Evolutionary conservation across 2,329 filamentous ascomycete species (phyloP), one percentile per base, ranked within the genome.

Genomic region (Aureobasidium vineae): DNA sequence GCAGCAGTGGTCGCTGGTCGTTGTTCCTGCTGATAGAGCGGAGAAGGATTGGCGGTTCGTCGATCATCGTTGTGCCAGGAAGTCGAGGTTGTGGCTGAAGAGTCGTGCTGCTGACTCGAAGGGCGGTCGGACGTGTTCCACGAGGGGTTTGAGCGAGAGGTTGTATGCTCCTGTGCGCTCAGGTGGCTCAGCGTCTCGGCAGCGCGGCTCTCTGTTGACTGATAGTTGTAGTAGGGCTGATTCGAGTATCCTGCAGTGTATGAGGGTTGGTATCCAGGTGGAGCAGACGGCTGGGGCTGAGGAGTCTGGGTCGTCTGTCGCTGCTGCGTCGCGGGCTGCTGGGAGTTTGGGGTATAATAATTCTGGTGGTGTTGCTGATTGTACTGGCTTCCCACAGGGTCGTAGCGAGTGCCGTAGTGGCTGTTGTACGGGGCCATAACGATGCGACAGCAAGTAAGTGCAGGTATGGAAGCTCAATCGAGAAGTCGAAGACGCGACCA

Each of bases 311-410:
- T 67, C 6, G 59, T 59, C 21, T 47, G 19, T 15, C 33, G 59
- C 38, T 64, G 49, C 36, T 50, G 28, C 0, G 60, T 41, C 19
- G 61, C 40, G 16, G 59, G 26, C 28, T 69, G 67, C 19, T 66
- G 63, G 2, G 59, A 19, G 11, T 28, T 43, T 7, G 36, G 40
- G 4, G 63, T 47, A 21, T 66, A 66, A 15, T 68, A 61, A 21
- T 23, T 45, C 40, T 60, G 61, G 16, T 61, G 63, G 15, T 50
- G 54, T 31, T 72, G 71, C 33, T 69, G 66, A 26, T 69, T 72
- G 15, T 72, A 66, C 66, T 74, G 73, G 53, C 74, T 75, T 13
- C 73, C 73, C 7, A 71, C 72, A 5, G 74, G 71, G 53, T 74
- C 73, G 68, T 76, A 75, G 69, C 72, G 74, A 68, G 68, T 72